Conservation (phyloP, 495 filamentous ascomycete genomes). For the Usnea hakonensis region DNA sequence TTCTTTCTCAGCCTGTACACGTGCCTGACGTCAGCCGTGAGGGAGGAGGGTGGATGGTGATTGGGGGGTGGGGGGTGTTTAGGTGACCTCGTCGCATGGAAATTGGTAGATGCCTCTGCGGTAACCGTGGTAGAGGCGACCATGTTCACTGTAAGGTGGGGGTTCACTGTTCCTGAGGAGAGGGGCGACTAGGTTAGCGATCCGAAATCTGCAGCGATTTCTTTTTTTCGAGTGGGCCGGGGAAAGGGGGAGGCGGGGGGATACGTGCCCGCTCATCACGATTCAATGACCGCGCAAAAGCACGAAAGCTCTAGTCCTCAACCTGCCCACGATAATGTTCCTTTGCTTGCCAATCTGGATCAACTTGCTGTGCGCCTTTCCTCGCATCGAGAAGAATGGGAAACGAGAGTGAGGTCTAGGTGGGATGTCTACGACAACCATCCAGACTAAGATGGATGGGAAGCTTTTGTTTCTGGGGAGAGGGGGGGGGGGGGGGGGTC, state of each 20-base stretch:
- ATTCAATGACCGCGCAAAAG: neutral
- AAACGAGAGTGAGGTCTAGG: neutral
- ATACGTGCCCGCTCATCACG: slow-evolving; percentile 2
- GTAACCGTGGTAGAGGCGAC: slow-evolving; percentile 42
- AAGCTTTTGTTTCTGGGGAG: neutral
- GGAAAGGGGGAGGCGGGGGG: too few species aligned
- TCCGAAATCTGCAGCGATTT: neutral
- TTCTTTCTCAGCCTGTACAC: slow-evolving; percentile 54
- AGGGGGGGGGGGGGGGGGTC: neutral
- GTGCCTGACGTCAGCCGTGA: neutral
- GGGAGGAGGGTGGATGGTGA: neutral
- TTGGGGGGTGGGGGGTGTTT: too few species aligned
- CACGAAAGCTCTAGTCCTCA: slow-evolving; percentile 1
- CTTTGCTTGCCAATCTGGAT: slow-evolving; percentile 4
- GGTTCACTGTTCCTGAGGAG: neutral
- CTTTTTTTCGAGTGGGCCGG: too few species aligned
- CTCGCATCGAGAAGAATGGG: slow-evolving; percentile 5
- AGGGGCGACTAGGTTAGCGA: neutral
- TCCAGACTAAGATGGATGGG: slow-evolving; percentile 1
- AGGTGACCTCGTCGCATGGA: slow-evolving; percentile 40
- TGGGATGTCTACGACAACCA: slow-evolving; percentile 5
- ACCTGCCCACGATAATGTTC: slow-evolving; percentile 1
- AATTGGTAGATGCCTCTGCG: slow-evolving; percentile 43
- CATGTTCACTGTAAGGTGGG: slow-evolving; percentile 35
- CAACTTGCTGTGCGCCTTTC: neutral